Evolutionary conservation across 306 rosid species (phyloP), one percentile per base, ranked within the genome.

Genomic region (Rosa chinensis): DNA sequence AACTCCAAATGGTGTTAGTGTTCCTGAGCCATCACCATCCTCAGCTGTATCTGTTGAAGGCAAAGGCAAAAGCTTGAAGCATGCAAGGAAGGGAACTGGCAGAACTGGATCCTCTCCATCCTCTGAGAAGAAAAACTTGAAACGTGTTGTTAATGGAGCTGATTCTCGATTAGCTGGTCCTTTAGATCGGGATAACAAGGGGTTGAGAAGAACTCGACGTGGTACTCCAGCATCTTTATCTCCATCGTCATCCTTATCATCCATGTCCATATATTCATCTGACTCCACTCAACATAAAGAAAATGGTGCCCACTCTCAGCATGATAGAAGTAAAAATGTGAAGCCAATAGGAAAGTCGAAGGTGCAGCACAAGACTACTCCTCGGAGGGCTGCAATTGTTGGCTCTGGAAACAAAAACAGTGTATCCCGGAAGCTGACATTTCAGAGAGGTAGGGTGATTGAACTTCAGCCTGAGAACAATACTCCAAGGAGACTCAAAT

Each of bases 401-500:
- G 83, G 66, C 20, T 55, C 77, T 62, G 91, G 84, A 78, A 84
- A 71, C 16, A 84, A 76, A 64, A 85, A n/a, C 75, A 12, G 40
- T 78, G 77, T 83, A 16, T n/a, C 88, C n/a, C 50, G 72, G 75
- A 89, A 85, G 80, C 63, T 92, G 81, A 83, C 75, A 70, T 90
- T 94, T 78, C 84, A 85, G 82, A 89, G 90, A 82, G 97, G 94
- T 55, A 88, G 79, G 78, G 82, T 87, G 82, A 68, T 92, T 28
- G 97, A 92, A 72, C 66, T 85, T 81, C 89, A 87, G 82, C 79
- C 91, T 37, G 90, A 85, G 72, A 82, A 81, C 86, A 87, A 8
- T 77, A 9, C 83, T 77, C 77, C 91, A 48, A 82, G 89, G 82
- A 89, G 91, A 79, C 97, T 92, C 83, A 90, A 89, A 83, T 94